Evolutionary conservation across 2,329 filamentous ascomycete genomes (phyloP).

Genomic region (Cladosporium sp.): DNA sequence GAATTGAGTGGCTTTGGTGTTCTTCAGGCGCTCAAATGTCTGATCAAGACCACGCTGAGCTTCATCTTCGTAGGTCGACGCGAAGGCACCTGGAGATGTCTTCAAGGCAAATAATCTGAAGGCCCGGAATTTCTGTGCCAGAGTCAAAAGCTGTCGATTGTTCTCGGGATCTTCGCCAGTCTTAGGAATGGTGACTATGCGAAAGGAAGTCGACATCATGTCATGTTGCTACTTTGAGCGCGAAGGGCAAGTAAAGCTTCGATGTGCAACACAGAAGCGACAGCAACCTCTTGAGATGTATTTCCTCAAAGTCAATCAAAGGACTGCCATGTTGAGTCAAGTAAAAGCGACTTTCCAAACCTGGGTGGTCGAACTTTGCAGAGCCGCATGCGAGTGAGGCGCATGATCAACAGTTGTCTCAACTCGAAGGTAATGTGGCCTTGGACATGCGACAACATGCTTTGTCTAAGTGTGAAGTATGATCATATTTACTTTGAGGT

Average conservation of each 20-base stretch:
- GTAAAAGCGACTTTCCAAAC: no score
- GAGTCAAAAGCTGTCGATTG: neutral
- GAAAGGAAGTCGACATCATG: neutral
- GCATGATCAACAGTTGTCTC: conserved; percentile 4
- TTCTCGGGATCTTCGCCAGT: neutral
- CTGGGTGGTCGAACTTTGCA: neutral
- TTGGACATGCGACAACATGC: conserved; percentile 2
- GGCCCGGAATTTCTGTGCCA: conserved; percentile 20
- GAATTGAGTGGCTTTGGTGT: conserved; percentile 24
- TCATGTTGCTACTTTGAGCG: neutral
- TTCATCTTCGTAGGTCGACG: conserved; percentile 27
- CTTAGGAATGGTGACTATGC: conserved; percentile 5
- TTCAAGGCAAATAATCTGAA: conserved; percentile 27
- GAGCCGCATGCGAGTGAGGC: conserved; percentile 4
- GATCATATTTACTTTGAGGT: conserved; percentile 4
- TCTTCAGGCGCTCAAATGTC: conserved; percentile 24
- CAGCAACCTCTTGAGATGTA: no score
- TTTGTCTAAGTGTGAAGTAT: conserved; percentile 8
- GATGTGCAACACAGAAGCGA: no score
- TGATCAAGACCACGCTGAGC: conserved; percentile 16
- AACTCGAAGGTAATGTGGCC: neutral
- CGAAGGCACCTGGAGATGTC: conserved; percentile 28
- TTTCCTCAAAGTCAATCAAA: no score
- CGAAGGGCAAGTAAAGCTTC: neutral
- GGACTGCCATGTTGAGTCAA: no score